Conservation (phyloP, 2,329 filamentous ascomycete species). For the Fusarium clavum region DNA sequence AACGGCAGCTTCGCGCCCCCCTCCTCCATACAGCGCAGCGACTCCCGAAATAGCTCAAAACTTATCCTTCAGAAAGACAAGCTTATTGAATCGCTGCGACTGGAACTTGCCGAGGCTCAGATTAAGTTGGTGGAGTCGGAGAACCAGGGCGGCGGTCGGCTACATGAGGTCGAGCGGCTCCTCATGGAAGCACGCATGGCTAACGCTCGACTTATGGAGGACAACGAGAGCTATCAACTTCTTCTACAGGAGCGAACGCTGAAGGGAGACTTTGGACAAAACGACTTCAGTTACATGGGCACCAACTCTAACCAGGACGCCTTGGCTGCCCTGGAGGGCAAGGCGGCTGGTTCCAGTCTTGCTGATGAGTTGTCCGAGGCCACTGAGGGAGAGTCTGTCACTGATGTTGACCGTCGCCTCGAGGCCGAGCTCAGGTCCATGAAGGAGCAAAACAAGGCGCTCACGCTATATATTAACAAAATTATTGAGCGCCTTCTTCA, state of each 20-base stretch:
- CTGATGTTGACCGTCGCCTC: conserved; percentile 71
- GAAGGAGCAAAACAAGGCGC: conserved; percentile 95
- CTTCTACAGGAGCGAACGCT: conserved; percentile 94
- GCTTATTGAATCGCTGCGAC: conserved; percentile 88
- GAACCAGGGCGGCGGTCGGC: conserved; percentile 86
- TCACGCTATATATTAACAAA: conserved; percentile 98
- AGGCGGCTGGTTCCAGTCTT: conserved; percentile 67
- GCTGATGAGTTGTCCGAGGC: conserved; percentile 88
- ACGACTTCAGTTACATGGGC: conserved; percentile 79
- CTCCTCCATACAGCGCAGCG: conserved; percentile 84
- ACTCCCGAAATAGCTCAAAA: conserved; percentile 90
- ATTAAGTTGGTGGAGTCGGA: conserved; percentile 96
- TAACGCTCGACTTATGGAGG: conserved; percentile 95
- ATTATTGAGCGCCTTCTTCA: conserved; percentile 96
- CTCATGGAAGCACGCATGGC: conserved; percentile 94
- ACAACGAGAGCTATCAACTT: conserved; percentile 98
- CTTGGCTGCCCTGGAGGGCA: conserved; percentile 72
- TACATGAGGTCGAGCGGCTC: conserved; percentile 90
- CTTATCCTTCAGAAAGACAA: conserved; percentile 95
- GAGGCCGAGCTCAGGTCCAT: conserved; percentile 82
- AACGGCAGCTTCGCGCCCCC: conserved; percentile 86
- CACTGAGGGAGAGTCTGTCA: conserved; percentile 66
- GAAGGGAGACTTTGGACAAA: conserved; percentile 89
- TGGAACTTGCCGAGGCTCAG: conserved; percentile 94
- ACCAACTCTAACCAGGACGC: conserved; percentile 71